Percentiles rank a stretch among this genome's conserved stretches.
Evolutionary conservation across 129 eudicot genomes (phyloP).

Genomic region (Erigeron canadensis): DNA sequence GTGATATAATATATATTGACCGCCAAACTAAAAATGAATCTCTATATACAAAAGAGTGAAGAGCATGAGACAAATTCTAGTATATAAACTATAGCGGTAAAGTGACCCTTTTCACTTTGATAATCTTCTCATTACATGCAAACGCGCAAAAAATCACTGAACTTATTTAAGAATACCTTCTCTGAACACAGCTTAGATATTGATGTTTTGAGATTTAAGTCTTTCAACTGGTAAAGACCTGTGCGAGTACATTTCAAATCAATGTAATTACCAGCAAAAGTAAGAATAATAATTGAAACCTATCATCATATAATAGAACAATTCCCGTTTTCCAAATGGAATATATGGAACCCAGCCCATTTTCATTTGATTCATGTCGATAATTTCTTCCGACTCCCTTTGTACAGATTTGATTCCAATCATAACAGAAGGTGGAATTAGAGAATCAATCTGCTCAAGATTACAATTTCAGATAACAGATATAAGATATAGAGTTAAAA

Average conservation of each 20-base stretch:
- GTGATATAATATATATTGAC: background rate
- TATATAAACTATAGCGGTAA: background rate
- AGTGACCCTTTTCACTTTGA: background rate
- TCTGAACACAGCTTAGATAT: conserved; percentile 73
- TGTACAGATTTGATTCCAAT: conserved; percentile 89
- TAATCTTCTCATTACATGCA: background rate
- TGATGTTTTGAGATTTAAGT: conserved; percentile 69
- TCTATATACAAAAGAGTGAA: background rate
- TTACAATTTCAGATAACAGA: background rate
- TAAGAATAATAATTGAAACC: background rate
- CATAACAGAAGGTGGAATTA: conserved; percentile 93
- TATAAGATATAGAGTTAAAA: background rate
- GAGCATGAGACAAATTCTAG: background rate
- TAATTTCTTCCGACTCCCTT: conserved; percentile 81
- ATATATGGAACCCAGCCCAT: conserved; percentile 99
- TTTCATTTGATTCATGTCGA: conserved; percentile 93
- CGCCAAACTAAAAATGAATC: background rate
- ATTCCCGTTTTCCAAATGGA: conserved; percentile 62
- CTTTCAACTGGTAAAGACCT: conserved; percentile 79
- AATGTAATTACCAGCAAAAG: background rate
- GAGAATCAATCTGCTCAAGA: conserved; percentile 70
- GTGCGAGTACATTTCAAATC: conserved; percentile 15
- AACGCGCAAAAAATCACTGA: background rate
- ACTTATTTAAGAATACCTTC: conserved; percentile 49
- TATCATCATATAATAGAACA: background rate